Evolutionary conservation across 352 stramenopile genomes (phyloP), one percentile per base, ranked within the genome.

Genomic region (Pelagophyceae sp.): DNA sequence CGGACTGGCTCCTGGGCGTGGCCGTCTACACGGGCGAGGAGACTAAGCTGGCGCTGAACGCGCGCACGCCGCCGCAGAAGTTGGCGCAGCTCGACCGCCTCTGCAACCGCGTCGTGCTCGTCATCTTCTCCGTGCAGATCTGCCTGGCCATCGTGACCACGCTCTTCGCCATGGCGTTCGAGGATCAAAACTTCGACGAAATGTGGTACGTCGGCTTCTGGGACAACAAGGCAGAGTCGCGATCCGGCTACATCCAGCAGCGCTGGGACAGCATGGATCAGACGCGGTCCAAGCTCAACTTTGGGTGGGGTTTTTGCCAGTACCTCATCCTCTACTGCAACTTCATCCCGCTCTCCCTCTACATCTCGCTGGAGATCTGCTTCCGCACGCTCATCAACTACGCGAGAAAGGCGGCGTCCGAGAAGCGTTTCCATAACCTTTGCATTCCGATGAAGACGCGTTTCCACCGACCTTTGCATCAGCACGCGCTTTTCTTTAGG

Each of bases 291-390:
- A n/a, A 31, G 29, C 23, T 70, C 19, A 90, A 87, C 79, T 92
- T 81, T 77, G 11, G 95, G 54, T 90, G 94, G 80, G 94, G 92
- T 82, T 87, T 95, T 72, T 95, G 94, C 76, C 84, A 88, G 76
- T 98, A 97, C 81, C 83, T 98, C 35, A 89, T 98, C 27, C 86
- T 98, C 72, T 94, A 97, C 86, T 96, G 92, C 84, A 93, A 98
- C 79, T 97, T 99, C 80, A 90, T 99, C 15, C 96, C 96, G 17
- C 92, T 99, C 78, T 98, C 92, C 72, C 87, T 99, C 27, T 98
- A 96, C 78, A 94, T 99, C 1, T 97, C 93, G 15, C 94, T 99
- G 80, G 94, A 95, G 79, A 92, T 98, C 77, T 83, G 94, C 60
- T 93, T 98, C 80, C 90, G 93, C 37, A 87, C 94, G 71, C 97